Evolutionary conservation across 208 protist species (phyloP).

Genomic region (Leishmania arabica): DNA sequence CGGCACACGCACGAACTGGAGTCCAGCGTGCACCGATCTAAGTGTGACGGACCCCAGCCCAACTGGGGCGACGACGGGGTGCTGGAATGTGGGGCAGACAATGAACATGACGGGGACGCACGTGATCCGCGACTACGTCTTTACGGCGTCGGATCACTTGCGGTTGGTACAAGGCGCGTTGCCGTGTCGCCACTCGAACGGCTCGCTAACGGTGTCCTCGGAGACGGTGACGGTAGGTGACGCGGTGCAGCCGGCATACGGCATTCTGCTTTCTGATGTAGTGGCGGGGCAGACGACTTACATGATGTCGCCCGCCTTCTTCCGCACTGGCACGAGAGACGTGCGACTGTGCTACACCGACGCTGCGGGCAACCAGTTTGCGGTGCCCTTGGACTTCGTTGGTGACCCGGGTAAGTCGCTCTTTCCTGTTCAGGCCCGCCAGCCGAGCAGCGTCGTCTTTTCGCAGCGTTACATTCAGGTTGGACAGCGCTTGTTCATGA

Average conservation of each 20-base stretch:
- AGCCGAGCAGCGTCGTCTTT: constrained; percentile 37
- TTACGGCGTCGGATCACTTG: constrained; percentile 41
- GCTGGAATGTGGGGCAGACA: constrained; percentile 68
- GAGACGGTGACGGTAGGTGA: constrained; percentile 59
- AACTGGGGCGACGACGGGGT: constrained; percentile 44
- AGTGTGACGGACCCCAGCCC: constrained; percentile 49
- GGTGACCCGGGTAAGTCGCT: constrained; percentile 29
- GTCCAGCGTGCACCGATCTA: constrained; percentile 67
- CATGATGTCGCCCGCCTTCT: constrained; percentile 49
- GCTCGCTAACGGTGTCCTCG: constrained; percentile 23
- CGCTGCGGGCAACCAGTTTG: constrained; percentile 75
- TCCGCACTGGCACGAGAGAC: constrained; percentile 51
- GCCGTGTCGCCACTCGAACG: constrained; percentile 52
- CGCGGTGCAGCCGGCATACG: constrained; percentile 37
- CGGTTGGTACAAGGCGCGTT: constrained; percentile 51
- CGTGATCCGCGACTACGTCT: constrained; percentile 35
- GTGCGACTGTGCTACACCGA: constrained; percentile 87
- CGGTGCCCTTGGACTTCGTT: constrained; percentile 58
- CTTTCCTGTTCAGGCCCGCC: constrained; percentile 44
- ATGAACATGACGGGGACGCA: constrained; percentile 39
- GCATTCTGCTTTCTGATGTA: constrained; percentile 34
- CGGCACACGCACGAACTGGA: constrained; percentile 69
- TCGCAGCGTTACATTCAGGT: constrained; percentile 39
- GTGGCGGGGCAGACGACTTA: constrained; percentile 29
- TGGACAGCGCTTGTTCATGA: constrained; percentile 72